These are phyloP conservation scores for Byssothecium circinans DNA, from an alignment of 2,329 filamentous ascomycete species.

Conservation along the genomic window DNA sequence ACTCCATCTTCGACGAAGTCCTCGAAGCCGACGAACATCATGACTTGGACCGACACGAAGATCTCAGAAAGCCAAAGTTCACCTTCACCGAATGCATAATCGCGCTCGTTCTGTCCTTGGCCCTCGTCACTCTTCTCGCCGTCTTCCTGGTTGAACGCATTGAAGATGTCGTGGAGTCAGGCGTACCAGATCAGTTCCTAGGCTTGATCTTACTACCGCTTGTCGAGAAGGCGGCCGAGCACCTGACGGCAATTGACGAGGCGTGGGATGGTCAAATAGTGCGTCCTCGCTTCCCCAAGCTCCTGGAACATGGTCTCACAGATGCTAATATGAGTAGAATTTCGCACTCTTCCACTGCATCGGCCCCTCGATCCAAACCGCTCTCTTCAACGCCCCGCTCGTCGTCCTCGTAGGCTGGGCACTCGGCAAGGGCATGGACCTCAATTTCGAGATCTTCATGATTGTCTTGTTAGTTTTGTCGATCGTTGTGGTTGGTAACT, in stretches of 20 bases:
- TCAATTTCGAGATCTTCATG: constrained; percentile 89
- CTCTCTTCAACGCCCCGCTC: constrained; percentile 82
- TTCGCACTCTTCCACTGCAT: constrained; percentile 83
- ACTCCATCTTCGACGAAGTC: constrained; percentile 75
- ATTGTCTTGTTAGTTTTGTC: constrained; percentile 77
- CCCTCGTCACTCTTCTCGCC: constrained; percentile 72
- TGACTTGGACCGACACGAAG: constrained; percentile 64
- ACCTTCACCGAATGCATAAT: constrained; percentile 73
- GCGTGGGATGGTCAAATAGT: constrained; percentile 76
- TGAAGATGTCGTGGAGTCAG: constrained; percentile 58
- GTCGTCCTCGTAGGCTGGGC: constrained; percentile 84
- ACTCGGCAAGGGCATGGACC: constrained; percentile 67
- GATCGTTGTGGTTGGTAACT: constrained; percentile 85
- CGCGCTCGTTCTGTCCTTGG: constrained; percentile 65
- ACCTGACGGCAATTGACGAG: constrained; percentile 81
- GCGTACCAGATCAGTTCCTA: constrained; percentile 57
- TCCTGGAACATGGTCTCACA: background rate
- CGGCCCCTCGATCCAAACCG: constrained; percentile 84
- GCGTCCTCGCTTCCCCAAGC: background rate
- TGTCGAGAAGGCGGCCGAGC: constrained; percentile 85
- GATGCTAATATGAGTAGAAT: constrained; percentile 53
- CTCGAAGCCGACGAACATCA: constrained; percentile 70
- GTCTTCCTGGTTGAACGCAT: constrained; percentile 76
- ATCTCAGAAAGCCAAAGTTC: constrained; percentile 65
- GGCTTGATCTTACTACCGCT: constrained; percentile 77